phyloP scores from a whole-genome alignment of 345 rosid genomes.

The Limnanthes douglasii region DNA sequence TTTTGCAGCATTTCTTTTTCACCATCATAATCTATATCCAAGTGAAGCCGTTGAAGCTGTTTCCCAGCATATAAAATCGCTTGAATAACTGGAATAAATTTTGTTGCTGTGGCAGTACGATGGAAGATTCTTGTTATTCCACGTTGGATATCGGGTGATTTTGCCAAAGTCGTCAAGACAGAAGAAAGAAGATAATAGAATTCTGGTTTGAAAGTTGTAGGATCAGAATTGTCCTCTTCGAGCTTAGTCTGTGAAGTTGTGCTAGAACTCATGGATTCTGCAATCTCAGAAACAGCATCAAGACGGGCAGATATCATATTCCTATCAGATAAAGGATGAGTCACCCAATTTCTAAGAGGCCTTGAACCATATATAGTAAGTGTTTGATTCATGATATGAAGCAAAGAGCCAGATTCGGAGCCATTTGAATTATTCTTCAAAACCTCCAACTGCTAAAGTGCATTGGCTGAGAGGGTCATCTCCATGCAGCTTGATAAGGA shows the following conservation, averaged over 20 bases:
- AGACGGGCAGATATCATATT: constrained; percentile 84
- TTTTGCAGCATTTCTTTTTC: too few relatives aligned
- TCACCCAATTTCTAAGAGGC: constrained; percentile 87
- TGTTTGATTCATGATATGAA: constrained; percentile 60
- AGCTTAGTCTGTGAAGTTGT: constrained; percentile 22
- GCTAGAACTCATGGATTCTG: constrained; percentile 55
- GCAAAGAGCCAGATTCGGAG: constrained; percentile 68
- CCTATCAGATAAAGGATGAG: constrained; percentile 79
- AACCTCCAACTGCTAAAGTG: constrained; percentile 88
- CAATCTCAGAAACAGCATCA: constrained; percentile 95
- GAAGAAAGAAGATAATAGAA: constrained; percentile 43
- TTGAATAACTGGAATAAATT: constrained; percentile 87
- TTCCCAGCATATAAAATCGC: constrained; percentile 62
- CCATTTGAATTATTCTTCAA: constrained; percentile 70
- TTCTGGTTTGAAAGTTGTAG: constrained; percentile 22
- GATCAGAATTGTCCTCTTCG: constrained; percentile 23
- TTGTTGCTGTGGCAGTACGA: constrained; percentile 67
- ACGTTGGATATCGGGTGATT: constrained; percentile 82
- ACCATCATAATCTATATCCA: constrained; percentile 25
- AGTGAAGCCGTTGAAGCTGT: constrained; percentile 47
- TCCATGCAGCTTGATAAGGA: constrained; percentile 55
- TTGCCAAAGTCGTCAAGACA: constrained; percentile 61
- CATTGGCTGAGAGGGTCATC: constrained; percentile 78
- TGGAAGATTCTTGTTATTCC: constrained; percentile 94
- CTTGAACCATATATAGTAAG: constrained; percentile 78